Percentiles rank a stretch among this genome's conserved stretches.
Conservation (phyloP, 805 yeast genomes). For the Cyberlindnera amylophila region DNA sequence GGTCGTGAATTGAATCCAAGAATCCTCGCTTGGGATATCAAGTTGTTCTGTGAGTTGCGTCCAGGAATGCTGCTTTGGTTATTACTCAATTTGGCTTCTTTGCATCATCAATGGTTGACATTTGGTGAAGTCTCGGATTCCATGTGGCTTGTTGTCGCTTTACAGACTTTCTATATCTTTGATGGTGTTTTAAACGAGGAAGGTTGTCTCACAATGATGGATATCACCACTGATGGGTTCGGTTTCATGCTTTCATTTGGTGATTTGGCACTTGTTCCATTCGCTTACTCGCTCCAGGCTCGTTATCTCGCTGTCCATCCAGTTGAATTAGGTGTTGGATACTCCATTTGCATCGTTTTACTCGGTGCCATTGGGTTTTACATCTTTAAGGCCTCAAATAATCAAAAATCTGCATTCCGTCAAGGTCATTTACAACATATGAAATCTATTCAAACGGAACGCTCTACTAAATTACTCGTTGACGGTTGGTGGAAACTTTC, state of each 20-base stretch:
- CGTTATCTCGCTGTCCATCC: conserved; percentile 71
- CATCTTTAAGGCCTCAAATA: conserved; percentile 81
- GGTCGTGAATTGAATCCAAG: conserved; percentile 96
- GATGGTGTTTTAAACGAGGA: conserved; percentile 92
- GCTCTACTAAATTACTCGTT: conserved; percentile 74
- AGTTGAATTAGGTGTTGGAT: conserved; percentile 44
- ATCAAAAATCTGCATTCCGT: conserved; percentile 80
- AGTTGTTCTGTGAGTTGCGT: conserved; percentile 86
- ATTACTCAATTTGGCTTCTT: conserved; percentile 68
- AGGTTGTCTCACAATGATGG: conserved; percentile 92
- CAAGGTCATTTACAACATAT: conserved; percentile 69
- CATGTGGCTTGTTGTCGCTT: conserved; percentile 56
- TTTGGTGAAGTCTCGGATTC: conserved; percentile 66
- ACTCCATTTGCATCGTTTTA: conserved; percentile 36
- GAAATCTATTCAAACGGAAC: conserved; percentile 64
- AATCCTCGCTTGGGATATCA: conserved; percentile 79
- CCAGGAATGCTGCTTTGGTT: conserved; percentile 93
- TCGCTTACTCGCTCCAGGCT: conserved; percentile 83
- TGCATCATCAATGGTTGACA: conserved; percentile 72
- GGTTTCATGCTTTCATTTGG: conserved; percentile 97
- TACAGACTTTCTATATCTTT: conserved; percentile 79
- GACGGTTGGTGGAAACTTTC: conserved; percentile 97
- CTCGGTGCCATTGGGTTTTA: conserved; percentile 65
- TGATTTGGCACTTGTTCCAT: conserved; percentile 89
- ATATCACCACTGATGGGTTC: conserved; percentile 92